Percentiles rank a stretch among this genome's conserved stretches.
Conservation (phyloP, 768 basidiomycete genomes). For the Mycena alexandri region DNA sequence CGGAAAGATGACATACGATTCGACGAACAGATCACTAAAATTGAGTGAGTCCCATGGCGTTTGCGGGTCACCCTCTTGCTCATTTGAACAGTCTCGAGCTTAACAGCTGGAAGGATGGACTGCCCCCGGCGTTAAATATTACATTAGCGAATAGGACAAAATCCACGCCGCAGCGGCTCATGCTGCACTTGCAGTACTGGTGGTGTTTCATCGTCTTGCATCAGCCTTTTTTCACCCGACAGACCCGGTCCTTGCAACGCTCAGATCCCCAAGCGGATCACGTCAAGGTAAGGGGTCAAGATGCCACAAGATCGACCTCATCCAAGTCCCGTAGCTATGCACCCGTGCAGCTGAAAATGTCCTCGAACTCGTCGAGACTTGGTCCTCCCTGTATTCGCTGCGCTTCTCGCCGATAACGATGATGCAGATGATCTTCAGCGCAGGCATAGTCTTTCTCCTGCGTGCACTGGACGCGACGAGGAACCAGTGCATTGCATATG, state of each 20-base stretch:
- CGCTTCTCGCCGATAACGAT: conserved; percentile 52
- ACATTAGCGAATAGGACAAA: conserved; percentile 42
- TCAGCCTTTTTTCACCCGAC: conserved; percentile 49
- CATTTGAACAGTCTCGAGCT: conserved; percentile 31
- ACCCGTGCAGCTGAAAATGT: conserved; percentile 52
- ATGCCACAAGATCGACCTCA: neutral
- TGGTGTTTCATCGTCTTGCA: conserved; percentile 55
- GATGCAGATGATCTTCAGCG: conserved; percentile 53
- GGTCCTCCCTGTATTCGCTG: conserved; percentile 50
- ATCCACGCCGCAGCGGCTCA: conserved; percentile 46
- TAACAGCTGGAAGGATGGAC: conserved; percentile 41
- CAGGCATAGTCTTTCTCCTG: conserved; percentile 55
- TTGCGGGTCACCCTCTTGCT: neutral
- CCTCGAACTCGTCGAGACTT: conserved; percentile 48
- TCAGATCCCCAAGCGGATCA: conserved; percentile 32
- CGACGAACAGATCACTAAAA: conserved; percentile 36
- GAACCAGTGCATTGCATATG: conserved; percentile 29
- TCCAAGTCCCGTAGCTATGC: conserved; percentile 41
- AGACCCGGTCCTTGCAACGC: no score
- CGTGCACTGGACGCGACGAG: conserved; percentile 48
- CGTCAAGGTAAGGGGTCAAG: conserved; percentile 26
- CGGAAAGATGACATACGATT: neutral
- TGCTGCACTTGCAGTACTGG: conserved; percentile 51
- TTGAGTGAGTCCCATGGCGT: conserved; percentile 33
- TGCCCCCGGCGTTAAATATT: conserved; percentile 47